Conservation (phyloP, 495 filamentous ascomycete species). For the Melanomma pulvis-pyrius region DNA sequence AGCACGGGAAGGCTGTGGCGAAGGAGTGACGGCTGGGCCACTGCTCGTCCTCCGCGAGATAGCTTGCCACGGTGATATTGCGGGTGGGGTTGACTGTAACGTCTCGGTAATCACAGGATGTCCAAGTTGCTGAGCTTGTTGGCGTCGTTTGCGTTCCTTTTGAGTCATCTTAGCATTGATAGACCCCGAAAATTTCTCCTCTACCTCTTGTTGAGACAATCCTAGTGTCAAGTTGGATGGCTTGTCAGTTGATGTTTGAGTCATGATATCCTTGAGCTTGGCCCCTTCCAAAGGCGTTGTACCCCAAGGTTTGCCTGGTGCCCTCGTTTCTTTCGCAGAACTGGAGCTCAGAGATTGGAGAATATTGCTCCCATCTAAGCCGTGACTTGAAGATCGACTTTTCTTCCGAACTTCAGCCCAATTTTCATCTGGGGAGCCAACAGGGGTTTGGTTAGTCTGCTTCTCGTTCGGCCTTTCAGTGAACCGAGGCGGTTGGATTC, state of each 20-base stretch:
- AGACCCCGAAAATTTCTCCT: constrained; percentile 34
- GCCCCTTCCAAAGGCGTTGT: constrained; percentile 55
- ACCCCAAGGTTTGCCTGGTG: constrained; percentile 61
- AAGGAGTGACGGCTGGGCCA: constrained; percentile 28
- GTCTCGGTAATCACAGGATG: constrained; percentile 48
- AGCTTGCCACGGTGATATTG: constrained; percentile 73
- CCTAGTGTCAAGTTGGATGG: constrained; percentile 76
- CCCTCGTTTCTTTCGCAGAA: constrained; percentile 13
- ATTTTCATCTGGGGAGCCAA: constrained; percentile 23
- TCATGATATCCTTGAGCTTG: constrained; percentile 83
- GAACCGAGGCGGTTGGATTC: constrained; percentile 6
- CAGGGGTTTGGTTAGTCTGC: constrained; percentile 8
- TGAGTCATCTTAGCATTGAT: constrained; percentile 71
- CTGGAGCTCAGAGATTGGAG: neutral
- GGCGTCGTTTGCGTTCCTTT: constrained; percentile 82
- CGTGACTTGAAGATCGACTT: constrained; percentile 8
- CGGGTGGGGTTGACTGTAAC: constrained; percentile 47
- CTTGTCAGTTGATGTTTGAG: constrained; percentile 63
- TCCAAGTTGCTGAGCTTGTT: constrained; percentile 54
- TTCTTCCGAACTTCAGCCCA: constrained; percentile 25
- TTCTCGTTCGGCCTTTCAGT: neutral
- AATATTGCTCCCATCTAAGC: neutral
- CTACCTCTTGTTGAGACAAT: constrained; percentile 54
- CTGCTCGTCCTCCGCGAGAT: constrained; percentile 26
- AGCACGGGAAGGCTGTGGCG: constrained; percentile 26